Evolutionary conservation across 805 yeast genomes (phyloP).

Genomic region (Saccharomycopsis sp.): DNA sequence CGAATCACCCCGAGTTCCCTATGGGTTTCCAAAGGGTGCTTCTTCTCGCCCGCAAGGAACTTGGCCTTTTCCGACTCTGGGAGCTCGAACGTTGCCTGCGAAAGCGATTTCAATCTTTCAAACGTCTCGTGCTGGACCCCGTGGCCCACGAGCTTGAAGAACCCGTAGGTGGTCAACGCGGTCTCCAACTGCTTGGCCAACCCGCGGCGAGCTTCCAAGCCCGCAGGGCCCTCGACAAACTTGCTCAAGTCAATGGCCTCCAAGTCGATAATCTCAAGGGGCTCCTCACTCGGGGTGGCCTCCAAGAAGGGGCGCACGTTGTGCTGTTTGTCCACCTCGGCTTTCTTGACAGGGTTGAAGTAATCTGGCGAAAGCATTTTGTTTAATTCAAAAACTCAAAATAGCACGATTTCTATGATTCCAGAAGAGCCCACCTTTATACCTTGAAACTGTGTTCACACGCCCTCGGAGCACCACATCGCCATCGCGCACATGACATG

Average conservation of each 20-base stretch:
- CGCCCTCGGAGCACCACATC: no score
- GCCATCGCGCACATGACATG: no score
- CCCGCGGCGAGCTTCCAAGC: conserved; percentile 25
- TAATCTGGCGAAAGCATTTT: no score
- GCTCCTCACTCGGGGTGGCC: conserved; percentile 23
- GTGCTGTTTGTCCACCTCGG: conserved; percentile 21
- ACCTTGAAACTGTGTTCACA: no score
- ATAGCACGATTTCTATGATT: no score
- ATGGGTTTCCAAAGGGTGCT: conserved; percentile 24
- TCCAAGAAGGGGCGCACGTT: conserved; percentile 29
- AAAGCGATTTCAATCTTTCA: conserved; percentile 31
- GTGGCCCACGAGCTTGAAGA: conserved; percentile 35
- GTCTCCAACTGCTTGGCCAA: conserved; percentile 33
- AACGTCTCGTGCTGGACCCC: conserved; percentile 31
- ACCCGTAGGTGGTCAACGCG: conserved; percentile 36
- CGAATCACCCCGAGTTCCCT: conserved; percentile 36
- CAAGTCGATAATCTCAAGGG: conserved; percentile 24
- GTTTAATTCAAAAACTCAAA: no score
- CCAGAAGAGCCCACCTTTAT: no score
- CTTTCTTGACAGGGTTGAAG: conserved; percentile 12
- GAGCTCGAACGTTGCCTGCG: conserved; percentile 34
- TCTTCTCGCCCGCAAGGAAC: conserved; percentile 34
- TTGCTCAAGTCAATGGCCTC: conserved; percentile 30
- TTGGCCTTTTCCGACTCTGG: conserved; percentile 33
- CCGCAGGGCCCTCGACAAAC: conserved; percentile 32